A percentile compares a stretch with the other conserved stretches of the same genome.
Evolutionary conservation across 2,329 filamentous ascomycete genomes (phyloP).

Genomic region (Colletotrichum cuscutae): DNA sequence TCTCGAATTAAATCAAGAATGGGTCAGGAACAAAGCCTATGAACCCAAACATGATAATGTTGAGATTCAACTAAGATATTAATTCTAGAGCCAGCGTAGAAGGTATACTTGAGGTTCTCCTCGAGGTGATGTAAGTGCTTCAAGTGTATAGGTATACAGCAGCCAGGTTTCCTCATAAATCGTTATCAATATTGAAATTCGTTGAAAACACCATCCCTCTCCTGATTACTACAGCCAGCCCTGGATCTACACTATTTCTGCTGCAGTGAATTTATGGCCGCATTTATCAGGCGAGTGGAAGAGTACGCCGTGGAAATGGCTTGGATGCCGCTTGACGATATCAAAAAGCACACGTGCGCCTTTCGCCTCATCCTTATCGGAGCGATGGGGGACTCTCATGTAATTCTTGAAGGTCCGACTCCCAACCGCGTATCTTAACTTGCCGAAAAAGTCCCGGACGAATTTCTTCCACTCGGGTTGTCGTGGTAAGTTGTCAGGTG

Average conservation of each 20-base stretch:
- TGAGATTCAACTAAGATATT: too few species aligned
- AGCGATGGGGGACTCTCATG: neutral
- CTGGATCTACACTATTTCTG: neutral
- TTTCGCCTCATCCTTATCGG: neutral
- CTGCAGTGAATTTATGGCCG: neutral
- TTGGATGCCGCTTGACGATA: neutral
- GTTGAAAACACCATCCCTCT: neutral
- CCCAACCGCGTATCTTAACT: neutral
- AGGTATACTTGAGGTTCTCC: too few species aligned
- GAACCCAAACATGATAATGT: too few species aligned
- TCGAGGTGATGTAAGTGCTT: too few species aligned
- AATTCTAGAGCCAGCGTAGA: too few species aligned
- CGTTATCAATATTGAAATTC: neutral
- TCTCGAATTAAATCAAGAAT: too few species aligned
- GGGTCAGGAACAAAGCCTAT: too few species aligned
- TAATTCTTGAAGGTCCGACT: neutral
- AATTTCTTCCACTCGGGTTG: neutral
- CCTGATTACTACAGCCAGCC: neutral
- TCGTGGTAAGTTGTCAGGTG: neutral
- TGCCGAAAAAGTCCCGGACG: neutral
- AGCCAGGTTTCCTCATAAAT: too few species aligned
- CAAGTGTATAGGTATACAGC: too few species aligned
- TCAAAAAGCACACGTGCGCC: neutral
- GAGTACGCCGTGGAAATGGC: neutral
- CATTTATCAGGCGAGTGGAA: neutral